Evolutionary conservation across 148 eudicot genomes (phyloP).

Genomic region (Chenopodium album): DNA sequence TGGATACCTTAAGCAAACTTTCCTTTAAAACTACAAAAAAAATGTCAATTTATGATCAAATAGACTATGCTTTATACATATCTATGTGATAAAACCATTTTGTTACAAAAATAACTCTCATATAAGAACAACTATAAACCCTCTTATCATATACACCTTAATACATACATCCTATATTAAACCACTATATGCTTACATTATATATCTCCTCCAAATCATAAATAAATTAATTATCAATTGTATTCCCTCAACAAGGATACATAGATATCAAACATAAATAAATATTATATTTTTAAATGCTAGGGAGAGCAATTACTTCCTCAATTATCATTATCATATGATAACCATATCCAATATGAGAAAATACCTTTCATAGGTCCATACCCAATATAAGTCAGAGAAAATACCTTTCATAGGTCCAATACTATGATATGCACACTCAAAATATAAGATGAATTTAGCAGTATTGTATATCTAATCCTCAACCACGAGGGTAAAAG

Average conservation of each 20-base stretch:
- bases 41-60: too few species aligned
- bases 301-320: background rate
- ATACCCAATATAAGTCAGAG: background rate
- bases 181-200: too few species aligned
- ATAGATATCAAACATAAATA: background rate
- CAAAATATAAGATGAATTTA: background rate
- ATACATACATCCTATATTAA: too few species aligned
- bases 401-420: background rate
- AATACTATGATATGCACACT: background rate
- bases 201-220: too few species aligned
- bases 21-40: too few species aligned
- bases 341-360: background rate
- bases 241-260: background rate
- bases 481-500: background rate
- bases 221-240: background rate
- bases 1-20: too few species aligned
- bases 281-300: background rate
- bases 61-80: too few species aligned
- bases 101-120: too few species aligned
- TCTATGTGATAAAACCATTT: too few species aligned
- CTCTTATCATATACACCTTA: too few species aligned
- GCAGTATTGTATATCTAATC: background rate
- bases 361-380: too few species aligned
- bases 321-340: background rate
- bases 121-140: too few species aligned